Base-by-base conservation (phyloP, 2,329 filamentous ascomycete species). In the Leptosphaerulina australis region DNA sequence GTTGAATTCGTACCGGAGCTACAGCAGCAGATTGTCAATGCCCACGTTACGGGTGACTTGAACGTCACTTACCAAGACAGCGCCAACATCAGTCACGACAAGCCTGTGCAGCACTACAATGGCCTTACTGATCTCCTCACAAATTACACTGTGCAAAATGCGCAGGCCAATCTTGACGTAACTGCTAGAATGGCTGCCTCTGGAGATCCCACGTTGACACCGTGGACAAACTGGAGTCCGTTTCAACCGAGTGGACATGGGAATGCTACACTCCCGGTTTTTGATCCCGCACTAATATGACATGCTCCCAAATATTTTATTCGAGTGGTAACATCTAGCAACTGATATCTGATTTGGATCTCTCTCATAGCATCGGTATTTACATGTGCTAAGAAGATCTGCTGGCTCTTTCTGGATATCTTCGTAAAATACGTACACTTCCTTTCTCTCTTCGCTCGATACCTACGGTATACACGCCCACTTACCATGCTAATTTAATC, bases 221-320 rank as follows among this genome's bases (percentile, higher is more conserved):
- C 33, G 18, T 50, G 29, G 49, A 47, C 43, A 17, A 44, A 55
- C 31, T 55, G 34, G 30, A 20, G 36, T 14, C 54, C 59, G 5
- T 62, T 66, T 30, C 60, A 58, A 22, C 21, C 22, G 10, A 62
- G 61, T 8, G 60, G 60, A 8, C 49, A 64, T 26, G 58, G 43
- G 7, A 33, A 62, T 58, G 60, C 53, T 14, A 59, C 55, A 4
- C 56, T 66, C 10, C 63, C 63, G 7, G 25, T 45, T 7, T 49
- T 60, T 43, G 28, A 55, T 26, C 12, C 30, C 10, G 18, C 30
- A 3, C 15, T 22, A 7, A 12, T 39, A 3, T 46, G 33, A 33
- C n/a, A n/a, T n/a, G n/a, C n/a, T n/a, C n/a, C n/a, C n/a, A n/a
- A n/a, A n/a, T n/a, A n/a, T n/a, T n/a, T n/a, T n/a, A n/a, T n/a